These are phyloP conservation scores for Tetraselmis chui DNA, from an alignment of 139 green algal genomes.

Conservation along the genomic window DNA sequence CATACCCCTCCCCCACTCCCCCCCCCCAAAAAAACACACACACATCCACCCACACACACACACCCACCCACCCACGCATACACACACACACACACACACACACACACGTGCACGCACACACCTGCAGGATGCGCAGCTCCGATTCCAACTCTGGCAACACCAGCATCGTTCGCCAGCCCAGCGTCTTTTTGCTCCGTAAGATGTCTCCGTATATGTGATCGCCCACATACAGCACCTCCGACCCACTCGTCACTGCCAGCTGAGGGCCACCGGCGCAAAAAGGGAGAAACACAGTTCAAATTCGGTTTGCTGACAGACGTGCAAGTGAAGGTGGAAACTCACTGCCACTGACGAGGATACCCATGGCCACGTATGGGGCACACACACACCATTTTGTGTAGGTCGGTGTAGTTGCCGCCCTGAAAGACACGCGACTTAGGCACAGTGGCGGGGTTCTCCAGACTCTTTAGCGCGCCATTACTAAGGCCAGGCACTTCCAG, in stretches of 20 bases:
- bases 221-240: constrained; percentile 2
- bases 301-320: neutral
- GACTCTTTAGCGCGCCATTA: neutral
- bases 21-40: too few species aligned
- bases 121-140: constrained; percentile 56
- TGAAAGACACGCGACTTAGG: constrained; percentile 54
- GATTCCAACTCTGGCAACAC: constrained; percentile 89
- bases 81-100: too few species aligned
- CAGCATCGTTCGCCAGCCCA: constrained; percentile 95
- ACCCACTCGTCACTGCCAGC: constrained; percentile 5
- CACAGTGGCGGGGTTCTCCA: neutral
- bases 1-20: too few species aligned
- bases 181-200: constrained; percentile 67
- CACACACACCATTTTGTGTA: constrained; percentile 76
- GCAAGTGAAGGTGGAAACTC: neutral
- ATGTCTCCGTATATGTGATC: constrained; percentile 38
- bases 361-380: neutral
- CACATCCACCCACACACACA: too few species aligned
- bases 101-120: too few species aligned
- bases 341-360: neutral
- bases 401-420: constrained; percentile 68
- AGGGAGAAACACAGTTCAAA: too few species aligned
- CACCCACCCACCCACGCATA: too few species aligned
- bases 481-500: neutral
- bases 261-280: neutral